A percentile compares a stretch with the other conserved stretches of the same genome.
Evolutionary conservation across 78 protist species (phyloP).

Genomic region (Monosiga brevicollis): DNA sequence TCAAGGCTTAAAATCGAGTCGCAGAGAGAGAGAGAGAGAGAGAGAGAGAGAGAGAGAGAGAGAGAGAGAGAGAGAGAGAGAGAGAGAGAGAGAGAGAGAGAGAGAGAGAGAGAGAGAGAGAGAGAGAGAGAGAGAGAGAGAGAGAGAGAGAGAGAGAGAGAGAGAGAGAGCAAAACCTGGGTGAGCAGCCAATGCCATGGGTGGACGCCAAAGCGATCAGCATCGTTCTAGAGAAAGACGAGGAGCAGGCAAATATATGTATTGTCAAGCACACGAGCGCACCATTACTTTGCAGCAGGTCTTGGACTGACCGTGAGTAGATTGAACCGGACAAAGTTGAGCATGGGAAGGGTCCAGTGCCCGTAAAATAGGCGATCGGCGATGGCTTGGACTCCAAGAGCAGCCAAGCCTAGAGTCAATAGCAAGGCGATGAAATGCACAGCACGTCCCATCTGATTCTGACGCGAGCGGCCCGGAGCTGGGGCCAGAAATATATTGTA

Average conservation of each 20-base stretch:
- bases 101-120: background rate
- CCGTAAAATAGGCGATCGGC: too few relatives aligned
- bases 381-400: too few relatives aligned
- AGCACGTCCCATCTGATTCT: too few relatives aligned
- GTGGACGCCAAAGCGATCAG: too few relatives aligned
- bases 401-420: too few relatives aligned
- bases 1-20: background rate
- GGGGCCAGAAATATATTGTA: too few relatives aligned
- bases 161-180: background rate
- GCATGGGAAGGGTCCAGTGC: background rate
- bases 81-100: background rate
- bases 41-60: background rate
- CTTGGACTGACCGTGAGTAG: background rate
- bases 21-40: background rate
- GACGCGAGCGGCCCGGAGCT: too few relatives aligned
- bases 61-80: background rate
- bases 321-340: background rate
- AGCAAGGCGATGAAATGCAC: too few relatives aligned
- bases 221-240: too few relatives aligned
- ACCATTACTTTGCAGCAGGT: background rate
- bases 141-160: background rate
- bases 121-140: background rate
- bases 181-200: too few relatives aligned
- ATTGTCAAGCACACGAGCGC: background rate
- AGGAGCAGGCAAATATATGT: background rate